phyloP scores from a whole-genome alignment of 2,329 filamentous ascomycete genomes.

The Pseudogymnoascus verrucosus region DNA sequence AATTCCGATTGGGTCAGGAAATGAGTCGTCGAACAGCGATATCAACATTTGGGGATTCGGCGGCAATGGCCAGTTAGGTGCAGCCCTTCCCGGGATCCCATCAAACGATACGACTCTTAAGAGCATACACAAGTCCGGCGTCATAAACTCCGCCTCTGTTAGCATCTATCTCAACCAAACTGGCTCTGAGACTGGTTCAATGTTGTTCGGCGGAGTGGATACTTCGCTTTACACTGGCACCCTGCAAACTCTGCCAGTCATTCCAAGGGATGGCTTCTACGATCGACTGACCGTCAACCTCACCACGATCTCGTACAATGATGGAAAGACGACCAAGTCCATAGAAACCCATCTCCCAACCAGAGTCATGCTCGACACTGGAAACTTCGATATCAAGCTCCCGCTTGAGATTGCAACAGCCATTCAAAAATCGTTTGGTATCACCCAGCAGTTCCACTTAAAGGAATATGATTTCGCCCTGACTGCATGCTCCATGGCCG shows the following conservation, averaged over 20 bases:
- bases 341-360: constrained; percentile 42
- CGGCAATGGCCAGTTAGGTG: constrained; percentile 68
- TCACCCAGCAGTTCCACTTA: constrained; percentile 28
- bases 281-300: constrained; percentile 62
- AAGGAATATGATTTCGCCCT: constrained; percentile 49
- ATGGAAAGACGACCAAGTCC: constrained; percentile 34
- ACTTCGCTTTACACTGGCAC: constrained; percentile 53
- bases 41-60: constrained; percentile 74
- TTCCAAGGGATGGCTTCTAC: constrained; percentile 42
- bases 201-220: constrained; percentile 71
- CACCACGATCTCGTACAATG: constrained; percentile 45
- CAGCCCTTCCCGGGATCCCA: constrained; percentile 35
- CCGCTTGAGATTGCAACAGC: constrained; percentile 45
- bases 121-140: constrained; percentile 50
- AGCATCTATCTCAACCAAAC: constrained; percentile 71
- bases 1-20: constrained; percentile 68
- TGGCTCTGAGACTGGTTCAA: constrained; percentile 53
- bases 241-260: constrained; percentile 60
- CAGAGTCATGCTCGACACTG: constrained; percentile 60
- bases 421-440: constrained; percentile 52
- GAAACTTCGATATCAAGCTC: constrained; percentile 59
- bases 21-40: constrained; percentile 60
- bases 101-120: constrained; percentile 63
- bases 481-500: constrained; percentile 47
- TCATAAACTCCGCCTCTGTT: constrained; percentile 62